Base-by-base conservation (phyloP, 306 rosid species). In the Astragalus membranaceus region DNA sequence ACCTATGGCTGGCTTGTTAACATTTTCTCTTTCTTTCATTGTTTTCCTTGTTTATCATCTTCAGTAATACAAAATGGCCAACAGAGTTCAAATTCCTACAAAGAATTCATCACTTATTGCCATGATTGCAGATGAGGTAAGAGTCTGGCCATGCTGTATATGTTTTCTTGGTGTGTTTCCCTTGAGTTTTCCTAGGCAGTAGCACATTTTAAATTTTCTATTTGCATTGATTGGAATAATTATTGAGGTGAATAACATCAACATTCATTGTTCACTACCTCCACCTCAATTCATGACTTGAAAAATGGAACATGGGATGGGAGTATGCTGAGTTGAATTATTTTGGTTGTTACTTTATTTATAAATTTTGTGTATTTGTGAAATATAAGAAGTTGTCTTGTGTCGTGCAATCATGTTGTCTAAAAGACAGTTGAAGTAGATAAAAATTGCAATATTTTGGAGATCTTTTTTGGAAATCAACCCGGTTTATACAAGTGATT, bases 101-200 rank as follows among this genome's bases (percentile, higher is more conserved):
- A 79, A 39, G 33, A 92, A 67, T 58, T 85, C 98, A 8, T 88
- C 96, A 0, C 96, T 89, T 37, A 89, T 92, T 70, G 88, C 98
- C 46, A 89, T 92, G 98, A 92, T 92, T 77, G 97, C 94, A 5
- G 97, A 92, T 73, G 97, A 92, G 96, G 96, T 92, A 79, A 64
- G 64, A 49, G 8, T 20, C 51, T 15, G 13, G n/a, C 42, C 16
- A 23, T 51, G 65, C 48, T 1, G 1, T 23, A 35, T 2, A 5
- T 66, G 15, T 58, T 58, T 57, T 17, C 10, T 48, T 72, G 35
- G 6, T 58, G 65, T 12, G 2, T 44, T 7, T 23, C 39, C 39
- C 54, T 70, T 37, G 11, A 26, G 55, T 53, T 80, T 47, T 39
- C 13, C 41, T 47, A 0, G 3, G 23, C 7, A 53, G 46, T 14